A percentile compares a stretch with the other conserved stretches of the same genome.
These are phyloP conservation scores for Cadophora sp. DNA, from an alignment of 2,329 filamentous ascomycete species.

Conservation along the genomic window DNA sequence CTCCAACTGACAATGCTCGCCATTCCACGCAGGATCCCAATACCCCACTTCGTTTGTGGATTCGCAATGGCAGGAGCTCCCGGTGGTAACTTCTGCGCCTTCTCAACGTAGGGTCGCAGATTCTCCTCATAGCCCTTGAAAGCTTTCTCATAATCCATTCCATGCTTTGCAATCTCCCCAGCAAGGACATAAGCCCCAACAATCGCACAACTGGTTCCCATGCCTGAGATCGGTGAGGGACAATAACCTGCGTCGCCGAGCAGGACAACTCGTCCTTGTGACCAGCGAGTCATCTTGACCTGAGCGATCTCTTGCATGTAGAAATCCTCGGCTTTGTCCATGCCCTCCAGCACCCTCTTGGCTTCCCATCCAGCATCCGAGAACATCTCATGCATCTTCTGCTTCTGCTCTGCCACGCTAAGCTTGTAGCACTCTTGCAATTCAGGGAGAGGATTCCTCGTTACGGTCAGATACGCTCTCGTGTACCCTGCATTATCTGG, in stretches of 20 bases:
- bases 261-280: slow-evolving; percentile 54
- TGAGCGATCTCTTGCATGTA: slow-evolving; percentile 53
- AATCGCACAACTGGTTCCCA: slow-evolving; percentile 57
- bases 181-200: slow-evolving; percentile 62
- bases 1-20: slow-evolving; percentile 22
- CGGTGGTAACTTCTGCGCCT: slow-evolving; percentile 47
- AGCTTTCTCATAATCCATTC: slow-evolving; percentile 44
- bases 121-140: slow-evolving; percentile 52
- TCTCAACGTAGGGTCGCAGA: slow-evolving; percentile 52
- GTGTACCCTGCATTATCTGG: slow-evolving; percentile 47
- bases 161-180: slow-evolving; percentile 51
- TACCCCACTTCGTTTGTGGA: slow-evolving; percentile 29
- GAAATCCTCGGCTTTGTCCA: slow-evolving; percentile 51
- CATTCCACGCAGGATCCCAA: slow-evolving; percentile 21
- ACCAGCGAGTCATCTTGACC: slow-evolving; percentile 53
- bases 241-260: slow-evolving; percentile 65
- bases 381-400: slow-evolving; percentile 50
- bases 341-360: slow-evolving; percentile 49
- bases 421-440: slow-evolving; percentile 18
- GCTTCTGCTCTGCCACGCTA: slow-evolving; percentile 48
- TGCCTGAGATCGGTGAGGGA: slow-evolving; percentile 56
- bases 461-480: slow-evolving; percentile 49
- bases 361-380: slow-evolving; percentile 56
- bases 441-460: slow-evolving; percentile 3
- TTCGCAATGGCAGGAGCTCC: slow-evolving; percentile 29